Evolutionary conservation across 2,329 filamentous ascomycete genomes (phyloP), one percentile per base, ranked within the genome.

Genomic region (Coleophoma crateriformis): DNA sequence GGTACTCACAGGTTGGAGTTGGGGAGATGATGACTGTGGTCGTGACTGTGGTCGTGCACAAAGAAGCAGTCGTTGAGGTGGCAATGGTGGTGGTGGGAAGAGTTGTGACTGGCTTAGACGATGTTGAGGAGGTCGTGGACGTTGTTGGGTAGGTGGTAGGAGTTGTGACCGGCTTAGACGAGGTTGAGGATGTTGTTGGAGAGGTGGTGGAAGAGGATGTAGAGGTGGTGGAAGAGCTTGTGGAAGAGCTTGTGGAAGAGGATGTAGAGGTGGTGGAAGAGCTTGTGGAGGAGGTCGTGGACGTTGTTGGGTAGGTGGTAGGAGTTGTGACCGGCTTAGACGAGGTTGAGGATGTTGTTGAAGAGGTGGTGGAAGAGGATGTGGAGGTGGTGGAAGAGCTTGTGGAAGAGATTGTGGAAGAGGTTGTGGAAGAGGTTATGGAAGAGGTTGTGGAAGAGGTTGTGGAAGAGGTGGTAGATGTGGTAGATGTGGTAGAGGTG

Each of bases 1-100:
- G 67, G 64, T 77, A 81, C 61, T 81, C 77, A 63, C 77, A 81
- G 32, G 64, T 68, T 44, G 74, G 64, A 10, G 75, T 71, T 20
- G 71, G 61, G 11, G 71, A 47, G 20, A 50, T 50, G 3, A 48
- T 57, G n/a, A 39, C 62, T 20, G 74, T 78, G 44, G 70, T 65
- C 3, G 49, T 57, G n/a, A 39, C 62, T 20, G 74, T 78, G 44
- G 70, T 65, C 10, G 72, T 76, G 64, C 77, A 81, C 47, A 75
- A 61, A n/a, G 69, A 59, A 37, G 64, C 63, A 20, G 46, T 47
- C 39, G 12, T 51, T 54, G 40, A 56, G 50, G 55, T 60, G 3
- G 57, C 55, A 50, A 54, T 60, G 3, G 57, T 54, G 11, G 54
- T 43, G 37, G 57, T 34, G 33, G 46, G 10, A n/a, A 45, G 37